Conservation (phyloP, 192 early-diverging fungal genomes). For the Coemansia sp. region DNA sequence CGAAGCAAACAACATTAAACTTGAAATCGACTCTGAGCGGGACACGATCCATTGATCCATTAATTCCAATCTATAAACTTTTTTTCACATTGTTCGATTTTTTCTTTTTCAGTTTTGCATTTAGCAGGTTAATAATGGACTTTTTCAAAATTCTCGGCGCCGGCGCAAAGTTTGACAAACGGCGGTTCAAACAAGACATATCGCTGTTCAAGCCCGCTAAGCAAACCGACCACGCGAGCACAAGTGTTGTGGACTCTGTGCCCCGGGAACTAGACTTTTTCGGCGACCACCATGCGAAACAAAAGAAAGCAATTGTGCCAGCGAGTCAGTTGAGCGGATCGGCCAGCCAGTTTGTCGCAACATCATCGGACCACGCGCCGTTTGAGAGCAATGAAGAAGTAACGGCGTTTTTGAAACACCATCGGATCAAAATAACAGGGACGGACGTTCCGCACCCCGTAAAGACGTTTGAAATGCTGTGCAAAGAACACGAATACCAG, state of each 20-base stretch:
- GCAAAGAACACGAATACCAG: slow-evolving; percentile 66
- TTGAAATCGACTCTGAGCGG: background rate
- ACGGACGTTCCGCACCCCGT: slow-evolving; percentile 85
- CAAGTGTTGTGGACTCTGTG: slow-evolving; percentile 30
- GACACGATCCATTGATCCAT: background rate
- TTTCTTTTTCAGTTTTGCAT: slow-evolving; percentile 4
- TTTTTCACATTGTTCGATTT: background rate
- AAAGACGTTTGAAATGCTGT: slow-evolving; percentile 76
- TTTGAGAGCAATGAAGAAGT: slow-evolving; percentile 43
- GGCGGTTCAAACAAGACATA: slow-evolving; percentile 77
- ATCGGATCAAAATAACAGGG: slow-evolving; percentile 82
- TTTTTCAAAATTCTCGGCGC: slow-evolving; percentile 84
- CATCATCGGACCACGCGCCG: slow-evolving; percentile 42
- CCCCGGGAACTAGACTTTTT: slow-evolving; percentile 48
- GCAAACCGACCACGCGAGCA: slow-evolving; percentile 5
- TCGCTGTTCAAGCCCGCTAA: slow-evolving; percentile 67
- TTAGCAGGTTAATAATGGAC: slow-evolving; percentile 54
- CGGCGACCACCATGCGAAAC: slow-evolving; percentile 24
- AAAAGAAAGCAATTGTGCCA: slow-evolving; percentile 19
- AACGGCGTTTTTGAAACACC: slow-evolving; percentile 67
- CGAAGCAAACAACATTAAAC: background rate
- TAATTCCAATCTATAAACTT: background rate
- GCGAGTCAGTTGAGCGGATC: slow-evolving; percentile 42
- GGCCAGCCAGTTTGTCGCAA: slow-evolving; percentile 39
- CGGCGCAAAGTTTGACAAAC: slow-evolving; percentile 87